Evolutionary conservation across 306 rosid species (phyloP), one percentile per base, ranked within the genome.

Genomic region (Trifolium repens): DNA sequence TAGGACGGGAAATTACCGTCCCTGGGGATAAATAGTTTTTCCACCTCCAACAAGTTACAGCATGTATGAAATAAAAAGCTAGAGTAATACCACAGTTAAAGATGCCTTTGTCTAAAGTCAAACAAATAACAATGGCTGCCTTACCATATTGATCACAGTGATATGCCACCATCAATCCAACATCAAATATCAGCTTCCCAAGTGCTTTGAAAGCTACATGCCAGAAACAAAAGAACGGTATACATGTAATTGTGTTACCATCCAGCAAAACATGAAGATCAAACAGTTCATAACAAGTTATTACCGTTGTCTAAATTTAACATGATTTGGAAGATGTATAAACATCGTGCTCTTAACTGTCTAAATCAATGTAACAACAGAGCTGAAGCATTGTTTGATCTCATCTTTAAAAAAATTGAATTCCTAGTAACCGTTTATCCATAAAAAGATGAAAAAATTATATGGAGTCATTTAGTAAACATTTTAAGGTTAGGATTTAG

Each of bases 81-180:
- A 35, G 40, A 47, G 70, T 22, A 62, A 82, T 8, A 27, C 49
- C 30, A 47, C 78, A 53, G 55, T 57, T 50, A 16, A n/a, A 27
- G 63, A 46, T 19, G 66, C 59, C 34, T 40, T 49, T 74, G 19
- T 55, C 40, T 22, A 59, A 68, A 47, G 35, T 57, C 55, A 83
- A 39, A 44, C n/a, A 49, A 64, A 62, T 19, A 58, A 1, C 17
- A 16, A 6, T 55, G 12, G 67, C 32, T 76, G 81, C 67, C 73
- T 78, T 90, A 94, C 98, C 98, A 69, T 91, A 91, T 84, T 62
- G 90, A 78, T 94, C 97, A 3, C 98, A 94, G 83, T 87, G 98
- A 80, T 87, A 82, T 44, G 98, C 98, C 91, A 94, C 80, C 94
- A 87, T 73, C 86, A 94, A 89, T 80, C 98, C 98, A 58, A 94